These are phyloP conservation scores for Eucalyptus erythrocorys DNA, from an alignment of 345 rosid species.

Conservation along the genomic window DNA sequence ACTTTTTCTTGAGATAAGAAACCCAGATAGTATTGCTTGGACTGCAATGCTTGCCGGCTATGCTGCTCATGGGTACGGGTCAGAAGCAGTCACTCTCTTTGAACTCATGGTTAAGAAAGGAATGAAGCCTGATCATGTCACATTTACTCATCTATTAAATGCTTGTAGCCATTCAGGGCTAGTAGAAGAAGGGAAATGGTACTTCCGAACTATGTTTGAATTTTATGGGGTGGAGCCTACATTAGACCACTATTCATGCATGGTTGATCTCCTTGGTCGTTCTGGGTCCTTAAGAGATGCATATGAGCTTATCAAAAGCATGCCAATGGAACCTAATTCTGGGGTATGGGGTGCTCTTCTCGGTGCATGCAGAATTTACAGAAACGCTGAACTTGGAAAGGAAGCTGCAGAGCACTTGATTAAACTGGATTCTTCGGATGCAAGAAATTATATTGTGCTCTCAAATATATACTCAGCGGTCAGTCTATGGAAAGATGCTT, in stretches of 20 bases:
- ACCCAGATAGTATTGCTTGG: conserved; percentile 60
- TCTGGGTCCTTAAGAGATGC: conserved; percentile 51
- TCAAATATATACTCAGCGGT: conserved; percentile 63
- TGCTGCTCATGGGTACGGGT: conserved; percentile 58
- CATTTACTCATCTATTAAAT: conserved; percentile 64
- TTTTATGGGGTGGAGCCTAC: conserved; percentile 27
- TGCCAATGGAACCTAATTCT: conserved; percentile 62
- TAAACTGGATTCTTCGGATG: conserved; percentile 42
- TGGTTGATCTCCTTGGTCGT: conserved; percentile 73
- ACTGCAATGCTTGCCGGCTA: conserved; percentile 69
- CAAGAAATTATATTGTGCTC: conserved; percentile 54
- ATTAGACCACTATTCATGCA: conserved; percentile 65
- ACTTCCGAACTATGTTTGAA: conserved; percentile 36
- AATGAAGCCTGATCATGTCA: conserved; percentile 54
- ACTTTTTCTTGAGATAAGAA: conserved; percentile 33
- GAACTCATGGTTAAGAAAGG: conserved; percentile 37
- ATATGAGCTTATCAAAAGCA: conserved; percentile 28
- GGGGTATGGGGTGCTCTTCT: conserved; percentile 80
- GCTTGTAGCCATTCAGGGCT: conserved; percentile 75
- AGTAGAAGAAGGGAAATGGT: conserved; percentile 41
- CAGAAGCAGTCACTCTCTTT: conserved; percentile 40
- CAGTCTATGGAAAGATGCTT: conserved; percentile 51
- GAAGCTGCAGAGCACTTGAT: conserved; percentile 46
- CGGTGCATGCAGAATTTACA: conserved; percentile 54
- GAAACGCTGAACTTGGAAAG: conserved; percentile 29